Conservation (phyloP, 306 rosid genomes). For the Begonia fuchsioides region DNA sequence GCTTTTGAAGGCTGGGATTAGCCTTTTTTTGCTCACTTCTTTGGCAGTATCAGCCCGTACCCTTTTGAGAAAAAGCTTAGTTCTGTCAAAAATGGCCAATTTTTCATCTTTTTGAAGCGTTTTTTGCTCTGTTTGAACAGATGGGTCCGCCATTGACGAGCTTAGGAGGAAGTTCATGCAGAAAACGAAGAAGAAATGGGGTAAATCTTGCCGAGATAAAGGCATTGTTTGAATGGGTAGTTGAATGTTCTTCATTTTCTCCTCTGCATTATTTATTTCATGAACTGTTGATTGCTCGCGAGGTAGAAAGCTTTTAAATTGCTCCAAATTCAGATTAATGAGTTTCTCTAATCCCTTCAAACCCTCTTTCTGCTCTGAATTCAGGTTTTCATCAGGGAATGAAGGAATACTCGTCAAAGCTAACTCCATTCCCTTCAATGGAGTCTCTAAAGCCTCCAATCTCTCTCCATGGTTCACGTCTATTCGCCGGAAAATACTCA, state of each 20-base stretch:
- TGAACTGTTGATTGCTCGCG: no score
- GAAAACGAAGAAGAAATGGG: constrained; percentile 44
- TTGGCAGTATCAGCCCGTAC: constrained; percentile 3
- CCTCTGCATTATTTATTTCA: constrained; percentile 21
- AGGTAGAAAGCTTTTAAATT: no score
- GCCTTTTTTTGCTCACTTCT: constrained; percentile 10
- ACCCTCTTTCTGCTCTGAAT: constrained; percentile 22
- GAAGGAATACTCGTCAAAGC: constrained; percentile 26
- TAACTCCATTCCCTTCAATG: constrained; percentile 45
- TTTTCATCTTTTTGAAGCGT: background rate
- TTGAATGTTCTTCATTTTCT: constrained; percentile 17
- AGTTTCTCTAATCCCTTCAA: constrained; percentile 24
- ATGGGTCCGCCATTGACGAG: constrained; percentile 2
- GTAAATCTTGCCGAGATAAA: constrained; percentile 19
- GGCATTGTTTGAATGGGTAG: constrained; percentile 34
- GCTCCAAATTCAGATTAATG: constrained; percentile 2
- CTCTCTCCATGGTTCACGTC: constrained; percentile 13
- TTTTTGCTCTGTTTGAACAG: background rate
- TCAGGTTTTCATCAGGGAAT: constrained; percentile 22
- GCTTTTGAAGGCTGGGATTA: constrained; percentile 27
- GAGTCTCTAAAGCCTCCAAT: constrained; percentile 24
- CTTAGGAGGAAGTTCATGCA: constrained; percentile 31
- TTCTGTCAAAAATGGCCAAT: background rate
- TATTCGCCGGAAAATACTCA: constrained; percentile 8
- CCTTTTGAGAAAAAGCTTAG: background rate